A percentile compares a stretch with the other conserved stretches of the same genome.
Conservation (phyloP, 2,329 filamentous ascomycete species). For the Xylaria sp. region DNA sequence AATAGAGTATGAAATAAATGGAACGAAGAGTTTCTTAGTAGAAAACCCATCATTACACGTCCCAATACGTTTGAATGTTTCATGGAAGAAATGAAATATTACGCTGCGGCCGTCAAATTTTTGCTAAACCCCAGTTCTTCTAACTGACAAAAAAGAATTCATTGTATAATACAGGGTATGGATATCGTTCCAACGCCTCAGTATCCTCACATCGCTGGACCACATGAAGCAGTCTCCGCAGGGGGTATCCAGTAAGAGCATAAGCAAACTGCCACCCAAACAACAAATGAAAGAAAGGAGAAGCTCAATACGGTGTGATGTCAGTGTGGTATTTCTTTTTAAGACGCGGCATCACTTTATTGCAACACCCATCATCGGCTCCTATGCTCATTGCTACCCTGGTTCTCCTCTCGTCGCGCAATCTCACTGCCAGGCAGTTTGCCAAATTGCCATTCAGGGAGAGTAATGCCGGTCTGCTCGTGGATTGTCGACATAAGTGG, state of each 20-base stretch:
- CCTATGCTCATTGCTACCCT: constrained; percentile 23
- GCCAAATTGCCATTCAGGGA: constrained; percentile 80
- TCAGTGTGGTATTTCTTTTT: neutral
- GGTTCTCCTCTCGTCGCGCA: constrained; percentile 27
- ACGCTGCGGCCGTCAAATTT: too few relatives aligned
- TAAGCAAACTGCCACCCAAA: neutral
- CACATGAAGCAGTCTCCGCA: constrained; percentile 23
- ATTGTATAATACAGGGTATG: constrained; percentile 21
- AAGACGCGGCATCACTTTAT: neutral
- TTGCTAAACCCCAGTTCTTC: too few relatives aligned
- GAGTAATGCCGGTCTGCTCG: constrained; percentile 85
- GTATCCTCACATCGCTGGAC: constrained; percentile 15
- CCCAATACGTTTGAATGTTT: too few relatives aligned
- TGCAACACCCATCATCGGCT: constrained; percentile 14
- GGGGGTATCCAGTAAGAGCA: constrained; percentile 2
- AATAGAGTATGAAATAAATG: too few relatives aligned
- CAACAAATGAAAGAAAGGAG: constrained; percentile 4
- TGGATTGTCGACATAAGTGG: constrained; percentile 87
- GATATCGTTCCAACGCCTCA: constrained; percentile 34
- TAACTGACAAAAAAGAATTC: too few relatives aligned
- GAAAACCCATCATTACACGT: neutral
- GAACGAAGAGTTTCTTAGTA: too few relatives aligned
- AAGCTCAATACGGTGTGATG: neutral
- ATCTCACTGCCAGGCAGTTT: constrained; percentile 52
- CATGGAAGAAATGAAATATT: too few relatives aligned